Base-by-base conservation (phyloP, 805 yeast species). In the Candida sanyiensis region DNA sequence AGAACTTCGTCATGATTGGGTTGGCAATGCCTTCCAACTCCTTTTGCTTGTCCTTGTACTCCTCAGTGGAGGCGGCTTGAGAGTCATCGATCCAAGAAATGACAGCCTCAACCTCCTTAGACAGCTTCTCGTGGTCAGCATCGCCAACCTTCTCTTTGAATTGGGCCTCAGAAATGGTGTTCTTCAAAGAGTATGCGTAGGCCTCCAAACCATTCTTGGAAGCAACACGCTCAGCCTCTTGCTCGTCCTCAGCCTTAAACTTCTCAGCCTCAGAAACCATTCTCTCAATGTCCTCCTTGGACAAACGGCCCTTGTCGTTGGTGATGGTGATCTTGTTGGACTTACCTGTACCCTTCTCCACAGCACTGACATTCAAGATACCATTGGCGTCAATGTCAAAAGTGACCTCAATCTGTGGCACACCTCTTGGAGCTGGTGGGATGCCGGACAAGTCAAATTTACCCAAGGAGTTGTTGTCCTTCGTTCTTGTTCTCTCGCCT, bases 371-470 rank as follows among this genome's bases (percentile, higher is more conserved):
- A 70, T 89, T 89, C 73, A 89, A 76, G 70, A 89, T 89, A 76
- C 97, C 97, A 69, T 89, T 89, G 55, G 97, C 96, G 67, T 89
- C 97, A 62, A 89, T 73, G 67, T 89, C 97, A 65, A 89, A 89
- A 58, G 96, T 88, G 55, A 89, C 97, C 78, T 89, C 97, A 60
- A 89, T 82, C 75, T 88, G 96, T 62, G 97, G 97, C 58, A 84
- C 94, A 80, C 97, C 97, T 76, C 96, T 87, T 72, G 96, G 96
- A 39, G 96, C 96, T 56, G 97, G 96, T 62, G 97, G 97, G 51
- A 89, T 89, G 66, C 96, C 96, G 54, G 93, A 70, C 60, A 89
- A 79, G 72, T 89, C 97, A 73, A 89, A 89, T 74, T 89, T 89
- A 77, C 97, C 97, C 62, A 89, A 82, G 66, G 87, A 69, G 82